Percentiles rank a stretch among this genome's conserved stretches.
Evolutionary conservation across 129 eudicot species (phyloP).

Genomic region (Rutidosis leptorrhynchoides): DNA sequence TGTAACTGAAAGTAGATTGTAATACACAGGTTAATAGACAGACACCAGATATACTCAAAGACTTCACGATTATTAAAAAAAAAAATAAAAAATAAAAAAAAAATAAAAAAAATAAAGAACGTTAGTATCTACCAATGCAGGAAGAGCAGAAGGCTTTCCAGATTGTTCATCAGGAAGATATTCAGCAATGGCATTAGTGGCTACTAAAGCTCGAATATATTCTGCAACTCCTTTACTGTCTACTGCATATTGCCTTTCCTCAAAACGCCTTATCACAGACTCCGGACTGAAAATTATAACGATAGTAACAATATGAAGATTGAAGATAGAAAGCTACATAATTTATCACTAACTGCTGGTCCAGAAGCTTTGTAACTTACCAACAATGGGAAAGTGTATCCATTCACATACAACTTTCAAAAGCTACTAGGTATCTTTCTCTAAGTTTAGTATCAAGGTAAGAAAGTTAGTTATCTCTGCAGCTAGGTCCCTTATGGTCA

Average conservation of each 20-base stretch:
- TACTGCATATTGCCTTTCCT: conserved; percentile 73
- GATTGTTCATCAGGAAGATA: conserved; percentile 91
- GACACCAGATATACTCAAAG: not conserved
- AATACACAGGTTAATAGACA: not conserved
- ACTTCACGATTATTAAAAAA: not conserved
- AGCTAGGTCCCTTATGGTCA: not conserved
- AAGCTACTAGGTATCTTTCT: conserved; percentile 7
- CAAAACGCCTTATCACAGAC: conserved; percentile 78
- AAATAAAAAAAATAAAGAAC: not conserved
- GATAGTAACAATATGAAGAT: not conserved
- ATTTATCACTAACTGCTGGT: not conserved
- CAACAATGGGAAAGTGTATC: not conserved
- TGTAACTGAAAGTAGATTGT: conserved; percentile 48
- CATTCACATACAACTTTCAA: not conserved
- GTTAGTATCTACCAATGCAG: conserved; percentile 53
- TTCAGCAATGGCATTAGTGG: conserved; percentile 78
- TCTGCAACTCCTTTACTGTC: conserved; percentile 93
- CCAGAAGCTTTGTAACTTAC: not conserved
- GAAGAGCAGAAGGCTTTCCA: conserved; percentile 90
- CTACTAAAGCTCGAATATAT: conserved; percentile 85
- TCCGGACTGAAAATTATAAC: conserved; percentile 56
- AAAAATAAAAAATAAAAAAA: not conserved
- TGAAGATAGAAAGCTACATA: not conserved
- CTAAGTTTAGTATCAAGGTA: conserved; percentile 4
- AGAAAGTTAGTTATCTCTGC: not conserved